phyloP scores from a whole-genome alignment of 2,329 filamentous ascomycete species.

The Fusarium torreyae region DNA sequence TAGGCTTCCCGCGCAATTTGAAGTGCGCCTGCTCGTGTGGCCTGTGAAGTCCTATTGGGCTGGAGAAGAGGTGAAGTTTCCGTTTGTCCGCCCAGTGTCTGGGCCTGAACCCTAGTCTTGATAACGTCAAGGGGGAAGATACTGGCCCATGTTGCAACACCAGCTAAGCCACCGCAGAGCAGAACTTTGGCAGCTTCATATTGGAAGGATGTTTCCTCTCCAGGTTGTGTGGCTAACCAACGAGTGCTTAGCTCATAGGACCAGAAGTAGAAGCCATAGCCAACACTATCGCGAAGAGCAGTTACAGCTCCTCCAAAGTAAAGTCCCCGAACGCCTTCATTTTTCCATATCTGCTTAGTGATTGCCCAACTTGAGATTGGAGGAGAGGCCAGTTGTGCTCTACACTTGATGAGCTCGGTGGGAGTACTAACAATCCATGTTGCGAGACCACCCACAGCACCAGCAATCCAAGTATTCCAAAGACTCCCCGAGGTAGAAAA shows the following conservation, averaged over 20 bases:
- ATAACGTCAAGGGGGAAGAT: conserved; percentile 94
- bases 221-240: conserved; percentile 58
- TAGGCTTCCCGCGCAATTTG: conserved; percentile 78
- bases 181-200: conserved; percentile 75
- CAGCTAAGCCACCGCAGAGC: conserved; percentile 88
- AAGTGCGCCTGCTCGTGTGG: conserved; percentile 65
- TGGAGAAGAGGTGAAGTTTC: conserved; percentile 36
- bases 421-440: conserved; percentile 90
- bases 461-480: conserved; percentile 82
- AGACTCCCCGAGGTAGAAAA: conserved; percentile 63
- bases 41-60: conserved; percentile 43
- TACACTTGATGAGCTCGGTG: conserved; percentile 92
- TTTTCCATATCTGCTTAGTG: conserved; percentile 71
- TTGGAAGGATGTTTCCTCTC: conserved; percentile 47
- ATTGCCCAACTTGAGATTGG: conserved; percentile 74
- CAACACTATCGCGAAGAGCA: conserved; percentile 85
- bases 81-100: conserved; percentile 58
- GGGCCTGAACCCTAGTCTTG: conserved; percentile 92
- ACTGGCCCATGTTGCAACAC: conserved; percentile 89
- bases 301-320: conserved; percentile 89
- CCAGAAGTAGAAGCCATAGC: conserved; percentile 99
- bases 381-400: conserved; percentile 76
- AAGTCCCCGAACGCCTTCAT: conserved; percentile 75
- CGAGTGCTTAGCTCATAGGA: conserved; percentile 84
- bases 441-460: conserved; percentile 84